Evolutionary conservation across 2,329 filamentous ascomycete genomes (phyloP).

Genomic region (Monascus ruber): DNA sequence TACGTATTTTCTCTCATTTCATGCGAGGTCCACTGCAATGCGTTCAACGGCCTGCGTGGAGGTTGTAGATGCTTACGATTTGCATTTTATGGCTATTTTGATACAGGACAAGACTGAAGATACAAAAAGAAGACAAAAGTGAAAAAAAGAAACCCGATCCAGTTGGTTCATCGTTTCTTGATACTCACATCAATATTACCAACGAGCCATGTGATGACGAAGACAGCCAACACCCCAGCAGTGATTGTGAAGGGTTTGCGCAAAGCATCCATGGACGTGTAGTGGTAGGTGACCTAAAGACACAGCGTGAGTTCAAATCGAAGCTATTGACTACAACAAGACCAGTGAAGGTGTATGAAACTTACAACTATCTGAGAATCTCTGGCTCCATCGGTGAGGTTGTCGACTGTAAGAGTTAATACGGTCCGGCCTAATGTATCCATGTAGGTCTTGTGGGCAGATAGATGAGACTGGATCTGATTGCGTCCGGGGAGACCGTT

Average conservation of each 20-base stretch:
- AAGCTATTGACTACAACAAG: too few species aligned
- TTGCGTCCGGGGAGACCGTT: slow-evolving; percentile 57
- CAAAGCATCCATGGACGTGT: slow-evolving; percentile 60
- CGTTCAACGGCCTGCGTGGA: too few species aligned
- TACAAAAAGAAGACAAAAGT: background rate
- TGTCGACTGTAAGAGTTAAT: slow-evolving; percentile 67
- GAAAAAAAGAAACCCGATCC: slow-evolving; percentile 7
- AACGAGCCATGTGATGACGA: slow-evolving; percentile 61
- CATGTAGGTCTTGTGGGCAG: slow-evolving; percentile 77
- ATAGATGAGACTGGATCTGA: slow-evolving; percentile 43
- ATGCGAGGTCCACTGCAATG: too few species aligned
- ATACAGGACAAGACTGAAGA: too few species aligned
- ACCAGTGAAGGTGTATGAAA: slow-evolving; percentile 3
- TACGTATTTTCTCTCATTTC: too few species aligned
- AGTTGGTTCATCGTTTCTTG: slow-evolving; percentile 39
- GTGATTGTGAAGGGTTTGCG: slow-evolving; percentile 83
- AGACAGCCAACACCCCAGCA: slow-evolving; percentile 59
- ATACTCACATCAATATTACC: slow-evolving; percentile 76
- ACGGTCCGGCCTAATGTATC: slow-evolving; percentile 83
- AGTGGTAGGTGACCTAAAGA: slow-evolving; percentile 63
- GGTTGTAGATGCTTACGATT: too few species aligned
- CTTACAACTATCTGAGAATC: slow-evolving; percentile 64
- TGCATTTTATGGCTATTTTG: too few species aligned
- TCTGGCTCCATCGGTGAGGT: slow-evolving; percentile 81
- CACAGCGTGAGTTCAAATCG: background rate